These are phyloP conservation scores for Lodderomyces pseudojiufengensis DNA, from an alignment of 1,139 yeast species.

Conservation along the genomic window DNA sequence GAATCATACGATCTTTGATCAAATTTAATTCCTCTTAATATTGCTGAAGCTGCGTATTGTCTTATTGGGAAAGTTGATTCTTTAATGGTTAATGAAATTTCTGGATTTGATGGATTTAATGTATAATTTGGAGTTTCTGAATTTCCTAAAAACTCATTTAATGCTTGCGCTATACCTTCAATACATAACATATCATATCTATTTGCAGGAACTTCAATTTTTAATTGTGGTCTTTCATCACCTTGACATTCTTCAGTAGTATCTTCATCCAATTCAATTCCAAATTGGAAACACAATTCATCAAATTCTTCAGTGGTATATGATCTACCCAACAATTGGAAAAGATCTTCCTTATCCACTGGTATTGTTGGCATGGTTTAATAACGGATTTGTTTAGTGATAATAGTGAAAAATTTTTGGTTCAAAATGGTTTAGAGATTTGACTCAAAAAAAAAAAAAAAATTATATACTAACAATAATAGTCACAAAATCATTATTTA, in stretches of 20 bases:
- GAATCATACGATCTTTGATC: slow-evolving; percentile 86
- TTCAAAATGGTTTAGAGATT: too few relatives aligned
- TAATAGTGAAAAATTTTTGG: slow-evolving; percentile 11
- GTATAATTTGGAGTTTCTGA: slow-evolving; percentile 62
- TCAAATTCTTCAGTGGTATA: slow-evolving; percentile 93
- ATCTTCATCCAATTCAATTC: slow-evolving; percentile 96
- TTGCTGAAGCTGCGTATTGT: slow-evolving; percentile 93
- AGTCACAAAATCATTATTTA: background rate
- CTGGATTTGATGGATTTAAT: slow-evolving; percentile 58
- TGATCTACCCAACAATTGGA: slow-evolving; percentile 69
- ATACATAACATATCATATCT: slow-evolving; percentile 97
- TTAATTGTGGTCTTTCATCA: slow-evolving; percentile 90
- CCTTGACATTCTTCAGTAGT: slow-evolving; percentile 74
- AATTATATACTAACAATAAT: too few relatives aligned
- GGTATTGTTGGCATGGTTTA: slow-evolving; percentile 91
- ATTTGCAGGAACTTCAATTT: slow-evolving; percentile 97
- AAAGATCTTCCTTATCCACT: slow-evolving; percentile 91
- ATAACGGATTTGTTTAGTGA: slow-evolving; percentile 1
- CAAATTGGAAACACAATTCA: slow-evolving; percentile 95
- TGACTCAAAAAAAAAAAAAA: slow-evolving; percentile 13
- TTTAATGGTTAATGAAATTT: slow-evolving; percentile 66
- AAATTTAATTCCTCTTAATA: slow-evolving; percentile 77
- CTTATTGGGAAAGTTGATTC: slow-evolving; percentile 70
- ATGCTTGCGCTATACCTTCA: slow-evolving; percentile 95
- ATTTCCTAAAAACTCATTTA: slow-evolving; percentile 84